Evolutionary conservation across 108 stramenopile genomes (phyloP).

Genomic region (Hondaea fermentalgiana): DNA sequence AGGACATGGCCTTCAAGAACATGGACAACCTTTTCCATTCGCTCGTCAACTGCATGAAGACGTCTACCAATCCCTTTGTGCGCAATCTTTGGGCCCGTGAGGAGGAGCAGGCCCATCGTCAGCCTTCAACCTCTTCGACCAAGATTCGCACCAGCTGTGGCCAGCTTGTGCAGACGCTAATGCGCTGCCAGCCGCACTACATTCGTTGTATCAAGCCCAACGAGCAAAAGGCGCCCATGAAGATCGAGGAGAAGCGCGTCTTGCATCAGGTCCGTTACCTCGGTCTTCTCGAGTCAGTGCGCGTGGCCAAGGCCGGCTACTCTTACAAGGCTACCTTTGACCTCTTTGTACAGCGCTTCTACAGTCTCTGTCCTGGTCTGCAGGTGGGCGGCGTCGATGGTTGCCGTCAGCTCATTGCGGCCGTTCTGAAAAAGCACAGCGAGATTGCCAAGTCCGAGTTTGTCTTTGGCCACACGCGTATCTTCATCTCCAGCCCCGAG

Average conservation of each 20-base stretch:
- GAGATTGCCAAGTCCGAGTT: neutral
- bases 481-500: conserved; percentile 7
- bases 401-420: neutral
- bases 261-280: conserved; percentile 28
- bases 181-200: conserved; percentile 18
- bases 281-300: conserved; percentile 31
- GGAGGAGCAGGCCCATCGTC: neutral
- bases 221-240: neutral
- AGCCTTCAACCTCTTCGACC: neutral
- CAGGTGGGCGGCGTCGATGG: neutral
- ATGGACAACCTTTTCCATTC: conserved; percentile 21
- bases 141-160: conserved; percentile 61
- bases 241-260: conserved; percentile 25
- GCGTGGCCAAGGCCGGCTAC: conserved; percentile 29
- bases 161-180: conserved; percentile 17
- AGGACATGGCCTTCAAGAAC: conserved; percentile 27
- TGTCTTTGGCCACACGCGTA: neutral
- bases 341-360: conserved; percentile 23
- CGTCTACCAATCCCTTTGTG: neutral
- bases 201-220: conserved; percentile 37
- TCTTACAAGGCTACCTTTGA: neutral
- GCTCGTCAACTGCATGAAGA: conserved; percentile 16
- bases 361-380: neutral
- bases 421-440: neutral
- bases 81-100: neutral